Evolutionary conservation across 257 asterid species (phyloP).

Genomic region (Prunella vulgaris): DNA sequence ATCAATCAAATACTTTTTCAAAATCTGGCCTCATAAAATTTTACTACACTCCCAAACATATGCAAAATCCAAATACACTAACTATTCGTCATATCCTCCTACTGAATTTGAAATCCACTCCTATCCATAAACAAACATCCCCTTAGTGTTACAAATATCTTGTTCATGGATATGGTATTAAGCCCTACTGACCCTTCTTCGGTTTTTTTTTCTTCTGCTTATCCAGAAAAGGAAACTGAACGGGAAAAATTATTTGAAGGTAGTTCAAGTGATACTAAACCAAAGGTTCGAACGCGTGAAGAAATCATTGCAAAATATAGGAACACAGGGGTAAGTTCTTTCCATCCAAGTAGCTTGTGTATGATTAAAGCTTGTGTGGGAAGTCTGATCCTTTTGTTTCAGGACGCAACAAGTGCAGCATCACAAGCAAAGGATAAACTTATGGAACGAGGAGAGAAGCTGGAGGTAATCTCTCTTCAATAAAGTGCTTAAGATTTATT

Average conservation of each 20-base stretch:
- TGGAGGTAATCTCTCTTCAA: constrained; percentile 51
- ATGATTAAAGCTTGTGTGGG: constrained; percentile 6
- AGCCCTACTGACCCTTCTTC: constrained; percentile 5
- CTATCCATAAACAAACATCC: too few relatives aligned
- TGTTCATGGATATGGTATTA: constrained; percentile 7
- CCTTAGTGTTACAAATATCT: constrained; percentile 10
- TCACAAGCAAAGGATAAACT: constrained; percentile 84
- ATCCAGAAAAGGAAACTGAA: constrained; percentile 50
- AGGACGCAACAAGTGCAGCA: constrained; percentile 82
- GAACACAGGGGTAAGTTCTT: constrained; percentile 55
- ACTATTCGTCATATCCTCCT: too few relatives aligned
- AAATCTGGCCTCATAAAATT: too few relatives aligned
- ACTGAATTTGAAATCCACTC: too few relatives aligned
- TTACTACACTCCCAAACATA: too few relatives aligned
- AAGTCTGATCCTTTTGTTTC: constrained; percentile 28
- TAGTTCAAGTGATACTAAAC: constrained; percentile 51
- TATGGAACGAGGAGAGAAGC: constrained; percentile 79
- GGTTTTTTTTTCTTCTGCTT: background rate
- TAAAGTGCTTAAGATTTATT: background rate
- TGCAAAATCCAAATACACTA: too few relatives aligned
- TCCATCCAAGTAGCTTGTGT: constrained; percentile 15
- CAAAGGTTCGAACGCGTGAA: constrained; percentile 69
- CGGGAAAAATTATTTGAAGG: constrained; percentile 78
- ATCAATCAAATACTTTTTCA: too few relatives aligned
- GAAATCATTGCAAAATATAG: constrained; percentile 95